Conservation (phyloP, 257 asterid species). For the Rehmannia glutinosa region DNA sequence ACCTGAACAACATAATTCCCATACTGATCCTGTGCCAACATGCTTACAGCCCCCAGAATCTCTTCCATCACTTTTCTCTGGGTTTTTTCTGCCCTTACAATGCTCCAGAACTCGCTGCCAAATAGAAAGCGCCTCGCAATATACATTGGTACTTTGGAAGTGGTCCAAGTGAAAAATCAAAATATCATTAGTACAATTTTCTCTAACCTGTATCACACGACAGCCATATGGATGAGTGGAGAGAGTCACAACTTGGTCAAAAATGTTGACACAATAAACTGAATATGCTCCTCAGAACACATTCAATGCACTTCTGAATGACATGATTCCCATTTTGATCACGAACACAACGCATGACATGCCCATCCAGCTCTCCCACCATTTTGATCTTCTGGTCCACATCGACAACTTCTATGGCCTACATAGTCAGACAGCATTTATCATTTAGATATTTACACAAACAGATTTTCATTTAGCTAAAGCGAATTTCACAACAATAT, state of each 20-base stretch:
- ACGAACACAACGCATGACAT: slow-evolving; percentile 74
- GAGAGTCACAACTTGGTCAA: slow-evolving; percentile 68
- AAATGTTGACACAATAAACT: slow-evolving; percentile 69
- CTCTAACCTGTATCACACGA: slow-evolving; percentile 85
- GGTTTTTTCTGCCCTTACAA: slow-evolving; percentile 57
- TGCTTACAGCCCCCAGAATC: slow-evolving; percentile 77
- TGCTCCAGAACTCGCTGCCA: slow-evolving; percentile 84
- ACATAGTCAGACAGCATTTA: slow-evolving; percentile 9
- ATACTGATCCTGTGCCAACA: slow-evolving; percentile 88
- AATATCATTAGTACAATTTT: not conserved
- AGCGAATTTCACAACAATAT: not conserved
- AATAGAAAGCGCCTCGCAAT: slow-evolving; percentile 6
- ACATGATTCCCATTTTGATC: slow-evolving; percentile 97
- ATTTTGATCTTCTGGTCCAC: slow-evolving; percentile 70
- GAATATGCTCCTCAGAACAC: slow-evolving; percentile 60
- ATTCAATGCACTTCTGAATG: slow-evolving; percentile 82
- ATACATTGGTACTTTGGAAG: not conserved
- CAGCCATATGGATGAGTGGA: slow-evolving; percentile 98
- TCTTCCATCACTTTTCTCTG: slow-evolving; percentile 86
- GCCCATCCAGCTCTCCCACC: slow-evolving; percentile 75
- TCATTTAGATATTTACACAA: slow-evolving; percentile 1
- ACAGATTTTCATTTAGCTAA: not conserved
- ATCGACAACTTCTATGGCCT: slow-evolving; percentile 87
- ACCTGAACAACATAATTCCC: slow-evolving; percentile 93
- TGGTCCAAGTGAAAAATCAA: not conserved